Conservation (phyloP, 2,329 filamentous ascomycete genomes). For the Metarhizium humberi region DNA sequence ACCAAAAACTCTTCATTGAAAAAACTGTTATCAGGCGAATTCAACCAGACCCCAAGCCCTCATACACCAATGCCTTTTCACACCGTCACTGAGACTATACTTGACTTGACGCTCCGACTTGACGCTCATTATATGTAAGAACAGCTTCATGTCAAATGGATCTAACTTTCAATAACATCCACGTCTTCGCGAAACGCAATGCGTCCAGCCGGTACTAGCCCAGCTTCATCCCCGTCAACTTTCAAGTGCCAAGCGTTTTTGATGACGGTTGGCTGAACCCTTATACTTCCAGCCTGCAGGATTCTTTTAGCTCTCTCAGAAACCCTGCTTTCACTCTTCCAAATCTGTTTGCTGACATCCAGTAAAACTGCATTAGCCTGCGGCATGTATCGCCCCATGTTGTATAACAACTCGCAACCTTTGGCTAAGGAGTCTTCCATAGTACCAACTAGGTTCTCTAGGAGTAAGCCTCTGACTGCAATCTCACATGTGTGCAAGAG, state of each 20-base stretch:
- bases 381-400: constrained; percentile 3
- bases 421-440: constrained; percentile 1
- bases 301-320: neutral
- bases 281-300: neutral
- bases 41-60: too few relatives aligned
- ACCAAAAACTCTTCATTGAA: too few relatives aligned
- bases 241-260: neutral
- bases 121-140: too few relatives aligned
- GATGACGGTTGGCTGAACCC: neutral
- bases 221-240: neutral
- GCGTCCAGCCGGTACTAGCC: neutral
- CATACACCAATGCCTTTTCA: too few relatives aligned
- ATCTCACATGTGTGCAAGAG: constrained; percentile 6
- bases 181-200: too few relatives aligned
- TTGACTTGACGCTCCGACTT: too few relatives aligned
- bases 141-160: too few relatives aligned
- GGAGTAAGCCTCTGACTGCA: constrained; percentile 1
- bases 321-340: neutral
- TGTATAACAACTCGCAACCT: constrained; percentile 5
- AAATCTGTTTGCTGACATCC: neutral
- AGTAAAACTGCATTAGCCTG: neutral
- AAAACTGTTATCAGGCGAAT: too few relatives aligned
- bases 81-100: too few relatives aligned
- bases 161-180: too few relatives aligned
- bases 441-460: neutral